A percentile compares a stretch with the other conserved stretches of the same genome.
Conservation (phyloP, 768 basidiomycete genomes). For the Kondoa malvinella region DNA sequence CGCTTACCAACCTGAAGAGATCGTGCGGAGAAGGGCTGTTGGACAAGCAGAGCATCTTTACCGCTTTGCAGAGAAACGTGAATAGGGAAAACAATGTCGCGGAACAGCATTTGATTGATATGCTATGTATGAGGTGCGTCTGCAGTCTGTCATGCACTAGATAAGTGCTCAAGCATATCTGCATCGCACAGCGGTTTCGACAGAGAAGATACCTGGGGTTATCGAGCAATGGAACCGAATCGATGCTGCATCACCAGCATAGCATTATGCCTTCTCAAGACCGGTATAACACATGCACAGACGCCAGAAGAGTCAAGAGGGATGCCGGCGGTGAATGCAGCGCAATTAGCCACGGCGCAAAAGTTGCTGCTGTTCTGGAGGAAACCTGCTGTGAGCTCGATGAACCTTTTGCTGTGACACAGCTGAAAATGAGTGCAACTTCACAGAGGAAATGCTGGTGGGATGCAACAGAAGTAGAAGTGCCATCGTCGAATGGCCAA, state of each 20-base stretch:
- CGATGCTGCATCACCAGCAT: constrained; percentile 97
- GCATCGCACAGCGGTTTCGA: constrained; percentile 60
- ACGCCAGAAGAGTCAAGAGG: not conserved
- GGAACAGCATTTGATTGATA: constrained; percentile 98
- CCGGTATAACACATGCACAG: constrained; percentile 50
- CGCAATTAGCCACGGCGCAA: constrained; percentile 93
- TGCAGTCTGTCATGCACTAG: not conserved
- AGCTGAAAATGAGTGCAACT: not conserved
- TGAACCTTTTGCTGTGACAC: not conserved
- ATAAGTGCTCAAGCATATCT: not conserved
- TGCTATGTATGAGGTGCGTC: constrained; percentile 97
- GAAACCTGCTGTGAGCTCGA: constrained; percentile 82
- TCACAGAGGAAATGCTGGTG: constrained; percentile 95
- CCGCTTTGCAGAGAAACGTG: constrained; percentile 92
- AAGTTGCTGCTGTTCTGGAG: constrained; percentile 95
- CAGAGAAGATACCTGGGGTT: constrained; percentile 96
- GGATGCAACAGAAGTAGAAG: constrained; percentile 78
- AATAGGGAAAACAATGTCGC: constrained; percentile 98
- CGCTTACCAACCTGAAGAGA: constrained; percentile 62
- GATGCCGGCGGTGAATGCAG: constrained; percentile 46
- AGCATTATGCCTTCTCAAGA: constrained; percentile 90
- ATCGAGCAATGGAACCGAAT: constrained; percentile 81
- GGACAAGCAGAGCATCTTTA: constrained; percentile 82
- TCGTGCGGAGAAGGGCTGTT: constrained; percentile 74
- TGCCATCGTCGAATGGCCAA: constrained; percentile 38